Percentiles rank a stretch among this genome's conserved stretches.
Conservation (phyloP, 306 rosid species). For the Medicago truncatula region DNA sequence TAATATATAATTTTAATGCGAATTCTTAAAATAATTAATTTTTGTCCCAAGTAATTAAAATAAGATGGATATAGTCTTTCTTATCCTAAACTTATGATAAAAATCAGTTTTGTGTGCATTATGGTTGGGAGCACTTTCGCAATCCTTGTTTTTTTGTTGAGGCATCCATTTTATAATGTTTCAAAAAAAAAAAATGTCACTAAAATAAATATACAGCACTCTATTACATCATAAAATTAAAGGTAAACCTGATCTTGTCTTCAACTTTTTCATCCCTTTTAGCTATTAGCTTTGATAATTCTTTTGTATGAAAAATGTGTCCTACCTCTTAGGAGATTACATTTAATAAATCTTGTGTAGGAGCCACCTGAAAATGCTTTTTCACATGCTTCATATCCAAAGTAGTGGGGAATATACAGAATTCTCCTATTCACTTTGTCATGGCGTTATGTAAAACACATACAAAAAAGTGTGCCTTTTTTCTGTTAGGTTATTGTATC, state of each 20-base stretch:
- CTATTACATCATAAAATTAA: slow-evolving; percentile 50
- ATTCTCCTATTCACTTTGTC: slow-evolving; percentile 44
- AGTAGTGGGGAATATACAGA: slow-evolving; percentile 48
- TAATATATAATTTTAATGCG: background rate
- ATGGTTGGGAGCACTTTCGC: slow-evolving; percentile 21
- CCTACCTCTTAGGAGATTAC: slow-evolving; percentile 44
- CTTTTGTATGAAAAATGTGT: slow-evolving; percentile 43
- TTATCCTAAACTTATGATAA: background rate
- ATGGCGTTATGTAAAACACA: slow-evolving; percentile 1
- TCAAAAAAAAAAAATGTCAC: too few relatives aligned
- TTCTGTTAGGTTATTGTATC: slow-evolving; percentile 25
- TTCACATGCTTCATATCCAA: slow-evolving; percentile 52
- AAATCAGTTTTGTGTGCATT: background rate
- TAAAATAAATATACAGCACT: background rate
- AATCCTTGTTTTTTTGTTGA: background rate
- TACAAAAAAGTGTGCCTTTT: slow-evolving; percentile 26
- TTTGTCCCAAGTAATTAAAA: background rate
- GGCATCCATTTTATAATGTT: background rate
- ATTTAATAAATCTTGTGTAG: slow-evolving; percentile 44
- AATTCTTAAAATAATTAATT: background rate
- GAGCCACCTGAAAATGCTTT: slow-evolving; percentile 45
- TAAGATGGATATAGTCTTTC: background rate
- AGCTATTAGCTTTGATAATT: slow-evolving; percentile 38
- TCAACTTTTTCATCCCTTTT: slow-evolving; percentile 43
- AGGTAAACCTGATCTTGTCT: slow-evolving; percentile 50